phyloP scores from a whole-genome alignment of 495 filamentous ascomycete species.

The Hyaloscypha finlandica region DNA sequence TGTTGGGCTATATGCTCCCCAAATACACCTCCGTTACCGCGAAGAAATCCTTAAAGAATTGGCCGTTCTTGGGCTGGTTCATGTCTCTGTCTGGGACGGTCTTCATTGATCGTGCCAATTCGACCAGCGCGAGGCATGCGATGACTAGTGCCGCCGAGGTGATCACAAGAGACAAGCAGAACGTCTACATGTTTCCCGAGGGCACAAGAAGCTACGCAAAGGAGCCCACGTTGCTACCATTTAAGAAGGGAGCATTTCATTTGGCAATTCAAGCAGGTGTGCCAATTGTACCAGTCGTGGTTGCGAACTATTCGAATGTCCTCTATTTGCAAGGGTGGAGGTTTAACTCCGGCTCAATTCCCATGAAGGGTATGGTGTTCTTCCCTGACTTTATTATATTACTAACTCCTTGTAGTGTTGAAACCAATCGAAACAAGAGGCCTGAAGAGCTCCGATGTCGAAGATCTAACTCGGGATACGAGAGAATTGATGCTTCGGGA shows the following conservation, averaged over 20 bases:
- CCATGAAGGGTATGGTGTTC: slow-evolving; percentile 64
- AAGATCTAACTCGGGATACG: slow-evolving; percentile 68
- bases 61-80: slow-evolving; percentile 96
- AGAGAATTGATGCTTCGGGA: slow-evolving; percentile 80
- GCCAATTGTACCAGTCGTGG: slow-evolving; percentile 85
- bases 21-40: slow-evolving; percentile 91
- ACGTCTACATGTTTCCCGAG: slow-evolving; percentile 92
- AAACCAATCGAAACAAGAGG: slow-evolving; percentile 82
- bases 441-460: slow-evolving; percentile 78
- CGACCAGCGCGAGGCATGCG: slow-evolving; percentile 75
- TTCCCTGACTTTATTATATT: not conserved
- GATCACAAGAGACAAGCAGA: slow-evolving; percentile 76
- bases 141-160: slow-evolving; percentile 81
- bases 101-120: slow-evolving; percentile 90
- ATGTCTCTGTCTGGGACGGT: slow-evolving; percentile 88
- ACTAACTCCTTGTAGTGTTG: slow-evolving; percentile 57
- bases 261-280: slow-evolving; percentile 92
- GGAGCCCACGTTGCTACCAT: slow-evolving; percentile 77
- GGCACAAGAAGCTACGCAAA: slow-evolving; percentile 88
- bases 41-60: slow-evolving; percentile 77
- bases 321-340: slow-evolving; percentile 66
- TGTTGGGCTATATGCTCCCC: slow-evolving; percentile 86
- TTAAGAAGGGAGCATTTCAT: slow-evolving; percentile 99
- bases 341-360: slow-evolving; percentile 77
- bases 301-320: slow-evolving; percentile 84